Evolutionary conservation across 1,139 yeast genomes (phyloP).

Genomic region (Saccharomycopsis crataegensis): DNA sequence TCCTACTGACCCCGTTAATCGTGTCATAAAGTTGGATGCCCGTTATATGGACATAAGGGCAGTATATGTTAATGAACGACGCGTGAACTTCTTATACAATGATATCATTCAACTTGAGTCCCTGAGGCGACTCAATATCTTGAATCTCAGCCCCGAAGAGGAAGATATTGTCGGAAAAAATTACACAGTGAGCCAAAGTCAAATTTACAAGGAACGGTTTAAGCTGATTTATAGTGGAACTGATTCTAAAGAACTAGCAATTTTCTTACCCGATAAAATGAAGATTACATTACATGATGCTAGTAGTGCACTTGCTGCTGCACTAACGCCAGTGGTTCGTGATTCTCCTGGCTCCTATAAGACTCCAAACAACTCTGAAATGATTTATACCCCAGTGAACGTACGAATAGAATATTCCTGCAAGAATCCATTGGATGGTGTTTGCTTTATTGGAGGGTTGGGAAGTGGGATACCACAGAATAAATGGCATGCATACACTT

Average conservation of each 20-base stretch:
- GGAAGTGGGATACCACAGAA: constrained; percentile 29
- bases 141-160: background rate
- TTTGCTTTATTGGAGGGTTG: constrained; percentile 58
- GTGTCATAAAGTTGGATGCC: constrained; percentile 65
- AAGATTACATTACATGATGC: constrained; percentile 54
- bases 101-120: constrained; percentile 35
- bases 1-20: constrained; percentile 57
- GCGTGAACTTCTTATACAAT: constrained; percentile 42
- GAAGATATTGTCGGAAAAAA: constrained; percentile 25
- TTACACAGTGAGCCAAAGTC: constrained; percentile 40
- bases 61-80: constrained; percentile 54
- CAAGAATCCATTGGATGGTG: constrained; percentile 64
- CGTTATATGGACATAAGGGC: constrained; percentile 63
- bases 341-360: constrained; percentile 33
- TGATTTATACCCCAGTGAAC: constrained; percentile 62
- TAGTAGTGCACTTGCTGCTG: constrained; percentile 33
- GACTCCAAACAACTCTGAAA: constrained; percentile 35
- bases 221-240: constrained; percentile 53
- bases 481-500: constrained; percentile 82
- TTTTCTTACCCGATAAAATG: constrained; percentile 66
- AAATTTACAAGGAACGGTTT: constrained; percentile 55
- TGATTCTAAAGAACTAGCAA: constrained; percentile 65
- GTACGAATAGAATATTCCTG: constrained; percentile 63
- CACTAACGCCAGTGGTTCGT: constrained; percentile 36
- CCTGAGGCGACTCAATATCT: constrained; percentile 15